Conservation (phyloP, 2,329 filamentous ascomycete genomes). For the Aspergillus quadricinctus region DNA sequence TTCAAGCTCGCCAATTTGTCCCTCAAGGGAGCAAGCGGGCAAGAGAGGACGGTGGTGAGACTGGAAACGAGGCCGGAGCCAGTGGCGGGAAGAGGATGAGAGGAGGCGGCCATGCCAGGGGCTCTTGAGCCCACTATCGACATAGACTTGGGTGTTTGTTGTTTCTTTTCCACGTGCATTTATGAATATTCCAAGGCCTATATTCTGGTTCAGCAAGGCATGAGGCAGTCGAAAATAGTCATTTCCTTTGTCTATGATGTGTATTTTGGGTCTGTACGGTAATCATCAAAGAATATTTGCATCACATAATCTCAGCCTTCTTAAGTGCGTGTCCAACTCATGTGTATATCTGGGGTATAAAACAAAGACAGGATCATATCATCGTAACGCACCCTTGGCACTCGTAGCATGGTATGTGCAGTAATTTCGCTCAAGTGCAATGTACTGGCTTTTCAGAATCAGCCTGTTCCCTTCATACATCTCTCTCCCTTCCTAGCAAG, state of each 20-base stretch:
- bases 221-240: neutral
- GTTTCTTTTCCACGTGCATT: constrained; percentile 1
- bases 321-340: neutral
- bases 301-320: neutral
- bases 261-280: neutral
- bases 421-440: neutral
- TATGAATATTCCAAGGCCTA: neutral
- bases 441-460: neutral
- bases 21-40: constrained; percentile 54
- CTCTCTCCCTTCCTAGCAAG: neutral
- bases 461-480: neutral
- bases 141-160: neutral
- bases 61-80: constrained; percentile 30
- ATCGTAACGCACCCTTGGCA: neutral
- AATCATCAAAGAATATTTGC: neutral
- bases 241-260: constrained; percentile 4
- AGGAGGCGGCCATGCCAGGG: constrained; percentile 37
- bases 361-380: neutral
- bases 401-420: neutral
- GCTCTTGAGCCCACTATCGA: constrained; percentile 15
- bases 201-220: neutral
- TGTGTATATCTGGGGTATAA: neutral
- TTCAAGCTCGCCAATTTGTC: constrained; percentile 51
- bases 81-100: constrained; percentile 46
- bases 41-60: constrained; percentile 48